Evolutionary conservation across 805 yeast species (phyloP).

Genomic region (Candida sanyiensis): DNA sequence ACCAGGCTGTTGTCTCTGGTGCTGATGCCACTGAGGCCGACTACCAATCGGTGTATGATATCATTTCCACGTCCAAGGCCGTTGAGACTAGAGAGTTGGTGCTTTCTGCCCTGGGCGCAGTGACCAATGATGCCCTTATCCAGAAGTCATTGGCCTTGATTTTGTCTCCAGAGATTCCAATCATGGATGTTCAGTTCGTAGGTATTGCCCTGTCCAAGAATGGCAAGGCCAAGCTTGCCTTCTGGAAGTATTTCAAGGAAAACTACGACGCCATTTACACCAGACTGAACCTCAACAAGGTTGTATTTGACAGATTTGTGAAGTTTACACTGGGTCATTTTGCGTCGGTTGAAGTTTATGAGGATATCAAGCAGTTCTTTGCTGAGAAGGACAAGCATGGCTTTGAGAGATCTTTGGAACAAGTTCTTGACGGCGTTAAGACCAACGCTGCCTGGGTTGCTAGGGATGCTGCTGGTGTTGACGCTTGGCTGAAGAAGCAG

Average conservation of each 20-base stretch:
- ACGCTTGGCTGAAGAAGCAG: conserved; percentile 37
- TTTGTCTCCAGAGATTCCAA: conserved; percentile 50
- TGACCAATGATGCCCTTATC: conserved; percentile 44
- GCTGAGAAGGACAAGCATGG: conserved; percentile 49
- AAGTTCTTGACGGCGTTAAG: conserved; percentile 51
- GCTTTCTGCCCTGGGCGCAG: conserved; percentile 59
- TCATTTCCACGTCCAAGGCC: conserved; percentile 52
- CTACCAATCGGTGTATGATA: conserved; percentile 52
- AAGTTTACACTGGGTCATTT: conserved; percentile 53
- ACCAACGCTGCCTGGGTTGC: conserved; percentile 52
- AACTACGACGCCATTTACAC: conserved; percentile 67
- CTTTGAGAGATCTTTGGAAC: conserved; percentile 57
- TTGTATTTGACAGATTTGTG: conserved; percentile 74
- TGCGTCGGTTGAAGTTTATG: conserved; percentile 46
- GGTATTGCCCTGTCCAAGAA: conserved; percentile 62
- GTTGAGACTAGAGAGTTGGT: conserved; percentile 66
- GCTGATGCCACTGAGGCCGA: conserved; percentile 54
- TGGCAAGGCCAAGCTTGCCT: conserved; percentile 53
- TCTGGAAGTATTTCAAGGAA: conserved; percentile 64
- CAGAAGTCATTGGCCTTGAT: conserved; percentile 48
- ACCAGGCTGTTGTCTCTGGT: conserved; percentile 62
- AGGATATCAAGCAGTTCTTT: conserved; percentile 46
- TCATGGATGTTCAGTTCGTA: conserved; percentile 74
- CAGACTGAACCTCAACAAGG: conserved; percentile 69
- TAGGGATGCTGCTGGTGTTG: conserved; percentile 47